Conservation (phyloP, 129 eudicot species). For the Artemisia argyi region DNA sequence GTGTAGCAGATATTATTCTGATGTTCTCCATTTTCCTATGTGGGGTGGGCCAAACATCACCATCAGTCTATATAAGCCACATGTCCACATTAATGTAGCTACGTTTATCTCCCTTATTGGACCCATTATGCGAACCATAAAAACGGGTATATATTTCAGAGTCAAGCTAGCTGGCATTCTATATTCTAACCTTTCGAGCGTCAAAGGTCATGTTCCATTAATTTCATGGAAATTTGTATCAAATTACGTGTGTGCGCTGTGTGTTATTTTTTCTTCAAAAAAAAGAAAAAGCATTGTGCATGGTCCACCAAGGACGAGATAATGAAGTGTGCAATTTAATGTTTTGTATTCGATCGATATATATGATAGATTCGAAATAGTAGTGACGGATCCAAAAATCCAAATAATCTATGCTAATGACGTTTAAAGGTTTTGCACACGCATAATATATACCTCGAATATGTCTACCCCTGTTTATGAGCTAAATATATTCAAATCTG, state of each 20-base stretch:
- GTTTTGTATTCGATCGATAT: too few species aligned
- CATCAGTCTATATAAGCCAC: neutral
- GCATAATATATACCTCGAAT: too few species aligned
- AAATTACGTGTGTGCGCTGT: neutral
- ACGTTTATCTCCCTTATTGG: slow-evolving; percentile 25
- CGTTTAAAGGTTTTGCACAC: too few species aligned
- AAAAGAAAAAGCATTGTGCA: too few species aligned
- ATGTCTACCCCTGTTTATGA: too few species aligned
- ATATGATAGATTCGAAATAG: too few species aligned
- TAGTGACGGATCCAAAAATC: too few species aligned
- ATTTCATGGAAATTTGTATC: neutral
- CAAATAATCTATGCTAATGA: too few species aligned
- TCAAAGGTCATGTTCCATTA: slow-evolving; percentile 20
- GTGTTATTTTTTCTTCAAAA: neutral
- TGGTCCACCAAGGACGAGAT: too few species aligned
- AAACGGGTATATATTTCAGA: neutral
- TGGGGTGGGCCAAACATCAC: slow-evolving; percentile 19
- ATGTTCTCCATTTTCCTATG: slow-evolving; percentile 15
- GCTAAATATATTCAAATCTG: too few species aligned
- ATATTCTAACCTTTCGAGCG: neutral
- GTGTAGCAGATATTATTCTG: slow-evolving; percentile 2
- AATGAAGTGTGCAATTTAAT: too few species aligned
- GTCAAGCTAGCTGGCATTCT: slow-evolving; percentile 10
- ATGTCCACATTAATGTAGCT: slow-evolving; percentile 22
- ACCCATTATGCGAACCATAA: slow-evolving; percentile 21